A percentile compares a stretch with the other conserved stretches of the same genome.
Conservation (phyloP, 148 eudicot species). For the Gaultheria prostrata region DNA sequence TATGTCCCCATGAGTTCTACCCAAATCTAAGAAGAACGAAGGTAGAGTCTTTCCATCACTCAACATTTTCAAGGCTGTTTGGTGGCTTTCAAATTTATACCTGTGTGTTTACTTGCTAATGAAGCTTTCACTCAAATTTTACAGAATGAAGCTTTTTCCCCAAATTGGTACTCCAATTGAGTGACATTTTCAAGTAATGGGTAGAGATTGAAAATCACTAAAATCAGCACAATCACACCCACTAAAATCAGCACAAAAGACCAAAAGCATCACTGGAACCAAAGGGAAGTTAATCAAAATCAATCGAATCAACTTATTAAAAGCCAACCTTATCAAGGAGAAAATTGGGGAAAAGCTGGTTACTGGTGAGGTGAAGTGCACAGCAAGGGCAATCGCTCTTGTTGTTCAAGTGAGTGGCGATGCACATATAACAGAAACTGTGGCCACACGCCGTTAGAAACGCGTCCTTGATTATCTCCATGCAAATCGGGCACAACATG, state of each 20-base stretch:
- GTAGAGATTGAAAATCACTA: not conserved
- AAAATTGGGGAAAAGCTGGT: constrained; percentile 75
- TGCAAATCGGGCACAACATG: constrained; percentile 50
- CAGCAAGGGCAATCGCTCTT: constrained; percentile 84
- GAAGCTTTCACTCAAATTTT: not conserved
- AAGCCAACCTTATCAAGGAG: constrained; percentile 72
- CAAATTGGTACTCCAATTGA: no score
- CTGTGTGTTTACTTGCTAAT: not conserved
- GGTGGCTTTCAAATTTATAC: not conserved
- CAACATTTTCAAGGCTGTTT: not conserved
- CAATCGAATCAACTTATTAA: not conserved
- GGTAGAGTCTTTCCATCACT: not conserved
- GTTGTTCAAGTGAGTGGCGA: constrained; percentile 59
- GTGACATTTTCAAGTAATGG: no score
- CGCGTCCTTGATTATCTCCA: constrained; percentile 62
- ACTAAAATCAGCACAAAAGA: no score
- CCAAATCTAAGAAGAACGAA: not conserved
- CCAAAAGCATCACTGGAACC: no score
- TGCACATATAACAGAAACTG: constrained; percentile 86
- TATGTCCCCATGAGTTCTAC: not conserved
- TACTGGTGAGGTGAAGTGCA: constrained; percentile 48
- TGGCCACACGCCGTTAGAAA: constrained; percentile 84
- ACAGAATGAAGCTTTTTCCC: not conserved
- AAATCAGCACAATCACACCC: not conserved
- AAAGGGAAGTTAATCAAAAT: not conserved